phyloP scores from a whole-genome alignment of 2,329 filamentous ascomycete species.

The Diaporthe sp. region DNA sequence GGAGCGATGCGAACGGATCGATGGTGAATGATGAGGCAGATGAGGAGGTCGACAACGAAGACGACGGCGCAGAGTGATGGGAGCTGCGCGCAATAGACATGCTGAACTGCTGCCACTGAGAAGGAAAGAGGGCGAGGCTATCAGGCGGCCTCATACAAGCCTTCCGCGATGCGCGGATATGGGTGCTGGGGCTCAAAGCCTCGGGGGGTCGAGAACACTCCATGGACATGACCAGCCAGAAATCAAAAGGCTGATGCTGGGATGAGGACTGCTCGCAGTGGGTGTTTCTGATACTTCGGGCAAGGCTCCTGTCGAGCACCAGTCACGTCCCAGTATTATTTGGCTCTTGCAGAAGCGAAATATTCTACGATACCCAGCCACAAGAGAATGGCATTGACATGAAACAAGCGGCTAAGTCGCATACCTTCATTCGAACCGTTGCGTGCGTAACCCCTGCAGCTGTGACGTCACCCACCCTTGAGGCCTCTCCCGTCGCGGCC shows the following conservation, averaged over 20 bases:
- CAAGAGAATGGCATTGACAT: slow-evolving; percentile 33
- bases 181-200: background rate
- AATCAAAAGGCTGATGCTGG: background rate
- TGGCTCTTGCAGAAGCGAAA: slow-evolving; percentile 11
- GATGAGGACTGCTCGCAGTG: background rate
- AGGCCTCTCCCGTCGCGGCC: slow-evolving; percentile 22
- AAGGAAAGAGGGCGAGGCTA: background rate
- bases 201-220: background rate
- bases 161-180: background rate
- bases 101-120: background rate
- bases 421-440: background rate
- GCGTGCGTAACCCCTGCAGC: slow-evolving; percentile 10
- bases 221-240: background rate
- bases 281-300: background rate
- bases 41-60: slow-evolving; percentile 47
- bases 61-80: slow-evolving; percentile 44
- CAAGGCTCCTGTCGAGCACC: background rate
- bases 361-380: slow-evolving; percentile 39
- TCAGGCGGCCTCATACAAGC: background rate
- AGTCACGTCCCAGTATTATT: background rate
- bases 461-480: slow-evolving; percentile 35
- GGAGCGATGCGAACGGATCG: slow-evolving; percentile 53
- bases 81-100: background rate
- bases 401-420: slow-evolving; percentile 17
- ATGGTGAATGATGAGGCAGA: slow-evolving; percentile 50